Base-by-base conservation (phyloP, 2,329 filamentous ascomycete genomes). In the Chrysoporthe puriensis region DNA sequence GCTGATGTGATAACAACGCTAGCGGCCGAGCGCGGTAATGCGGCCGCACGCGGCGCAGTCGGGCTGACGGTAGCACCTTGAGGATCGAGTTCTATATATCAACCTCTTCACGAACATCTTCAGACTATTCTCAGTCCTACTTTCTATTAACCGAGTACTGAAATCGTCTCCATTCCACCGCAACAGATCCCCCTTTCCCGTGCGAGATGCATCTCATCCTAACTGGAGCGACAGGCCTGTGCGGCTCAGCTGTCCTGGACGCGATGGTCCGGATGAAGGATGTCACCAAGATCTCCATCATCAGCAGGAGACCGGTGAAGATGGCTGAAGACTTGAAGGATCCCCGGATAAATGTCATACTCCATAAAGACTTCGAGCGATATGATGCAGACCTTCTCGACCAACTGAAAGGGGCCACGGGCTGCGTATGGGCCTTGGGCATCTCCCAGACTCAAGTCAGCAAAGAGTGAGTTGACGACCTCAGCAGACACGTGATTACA, bases 401-500 rank as follows among this genome's bases (percentile, higher is more conserved):
- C 34, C 81, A 89, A 74, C 80, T 94, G 0, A 81, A 83, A 63
- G 90, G 86, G 32, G 91, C 91, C 0, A 79, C 84, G 8, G 91
- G 88, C 1, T 91, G 88, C 68, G 88, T 94, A 1, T 94, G 91
- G 91, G 91, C 91, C 0, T 81, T 90, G 58, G 91, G 91, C 0
- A 87, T 89, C 60, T 88, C 85, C 69, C 85, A 89, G 73, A 86
- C 77, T 13, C 79, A 84, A 52, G 89, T 92, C 8, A 75, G 75
- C 66, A 87, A 86, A 69, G 86, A 90, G 84, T 89, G 73, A 69
- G 84, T 74, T 18, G 57, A 8, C 40, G 16, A 14, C 3, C 7
- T 40, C 36, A 40, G 5, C n/a, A 54, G 14, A 54, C 50, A 26
- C 26, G 26, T 26, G 26, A 26, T 26, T 2, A 26, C 26, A 26